These are phyloP conservation scores for Serendipita sp. DNA, from an alignment of 768 basidiomycete species.

Conservation along the genomic window DNA sequence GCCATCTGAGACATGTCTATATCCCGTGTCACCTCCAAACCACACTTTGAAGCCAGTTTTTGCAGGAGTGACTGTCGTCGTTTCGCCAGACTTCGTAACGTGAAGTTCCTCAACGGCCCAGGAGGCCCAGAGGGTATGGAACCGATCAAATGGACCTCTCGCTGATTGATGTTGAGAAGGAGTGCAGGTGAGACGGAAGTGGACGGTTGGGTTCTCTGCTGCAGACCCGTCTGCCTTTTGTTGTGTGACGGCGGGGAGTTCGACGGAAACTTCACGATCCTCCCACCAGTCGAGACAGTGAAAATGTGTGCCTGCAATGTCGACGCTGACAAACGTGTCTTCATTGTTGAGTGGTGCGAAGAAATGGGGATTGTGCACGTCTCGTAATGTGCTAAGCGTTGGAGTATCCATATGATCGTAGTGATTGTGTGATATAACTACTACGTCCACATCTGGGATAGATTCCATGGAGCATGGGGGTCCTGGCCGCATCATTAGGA, in stretches of 20 bases:
- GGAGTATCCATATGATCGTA: slow-evolving; percentile 37
- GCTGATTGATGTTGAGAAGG: slow-evolving; percentile 52
- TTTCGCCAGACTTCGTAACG: slow-evolving; percentile 17
- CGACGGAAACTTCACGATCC: slow-evolving; percentile 18
- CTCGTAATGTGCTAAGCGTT: slow-evolving; percentile 25
- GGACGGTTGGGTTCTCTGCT: slow-evolving; percentile 8
- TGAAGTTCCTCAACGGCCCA: slow-evolving; percentile 42
- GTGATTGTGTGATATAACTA: slow-evolving; percentile 44
- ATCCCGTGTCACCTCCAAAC: slow-evolving; percentile 60
- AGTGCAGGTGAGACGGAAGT: slow-evolving; percentile 39
- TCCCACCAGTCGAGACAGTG: slow-evolving; percentile 57
- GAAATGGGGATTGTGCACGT: slow-evolving; percentile 27
- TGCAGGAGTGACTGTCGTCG: slow-evolving; percentile 14
- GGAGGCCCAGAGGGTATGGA: slow-evolving; percentile 46
- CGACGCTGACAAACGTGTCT: slow-evolving; percentile 25
- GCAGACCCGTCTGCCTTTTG: slow-evolving; percentile 5
- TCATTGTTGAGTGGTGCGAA: slow-evolving; percentile 44
- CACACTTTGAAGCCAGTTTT: slow-evolving; percentile 19
- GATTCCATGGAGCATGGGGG: slow-evolving; percentile 37
- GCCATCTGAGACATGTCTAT: slow-evolving; percentile 30
- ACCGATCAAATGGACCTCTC: slow-evolving; percentile 33
- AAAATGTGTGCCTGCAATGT: slow-evolving; percentile 25
- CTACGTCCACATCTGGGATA: slow-evolving; percentile 44
- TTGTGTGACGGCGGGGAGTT: neutral
- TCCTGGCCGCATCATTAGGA: slow-evolving; percentile 16